Evolutionary conservation across 257 asterid species (phyloP).

Genomic region (Perilla frutescens): DNA sequence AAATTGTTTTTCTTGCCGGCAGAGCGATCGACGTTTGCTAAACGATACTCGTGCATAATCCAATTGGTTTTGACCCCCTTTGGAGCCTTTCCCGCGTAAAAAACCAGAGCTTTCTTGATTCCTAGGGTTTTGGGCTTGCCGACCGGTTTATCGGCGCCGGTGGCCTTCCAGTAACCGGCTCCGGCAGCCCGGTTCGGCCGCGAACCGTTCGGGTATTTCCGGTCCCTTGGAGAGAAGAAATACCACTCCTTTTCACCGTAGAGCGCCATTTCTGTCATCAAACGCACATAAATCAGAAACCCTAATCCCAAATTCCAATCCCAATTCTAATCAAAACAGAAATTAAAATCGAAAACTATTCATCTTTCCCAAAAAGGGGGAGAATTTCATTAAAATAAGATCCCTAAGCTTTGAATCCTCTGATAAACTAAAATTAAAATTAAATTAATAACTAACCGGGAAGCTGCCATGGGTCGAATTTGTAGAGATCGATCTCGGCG

Average conservation of each 20-base stretch:
- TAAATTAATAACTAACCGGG: slow-evolving; percentile 41
- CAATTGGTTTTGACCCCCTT: slow-evolving; percentile 66
- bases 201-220: slow-evolving; percentile 68
- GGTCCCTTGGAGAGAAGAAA: slow-evolving; percentile 63
- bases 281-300: slow-evolving; percentile 24
- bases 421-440: neutral
- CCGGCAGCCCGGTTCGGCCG: slow-evolving; percentile 71
- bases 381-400: neutral
- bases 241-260: slow-evolving; percentile 71
- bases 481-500: slow-evolving; percentile 63
- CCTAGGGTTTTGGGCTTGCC: slow-evolving; percentile 60
- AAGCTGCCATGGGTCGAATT: slow-evolving; percentile 62
- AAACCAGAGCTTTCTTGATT: slow-evolving; percentile 62
- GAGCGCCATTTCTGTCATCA: slow-evolving; percentile 49
- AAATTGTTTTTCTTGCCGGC: slow-evolving; percentile 52
- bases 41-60: slow-evolving; percentile 72
- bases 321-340: neutral
- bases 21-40: slow-evolving; percentile 59
- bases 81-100: slow-evolving; percentile 66
- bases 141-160: slow-evolving; percentile 69
- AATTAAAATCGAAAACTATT: neutral
- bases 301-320: slow-evolving; percentile 23
- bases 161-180: slow-evolving; percentile 65
- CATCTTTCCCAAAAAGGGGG: neutral
- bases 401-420: neutral